Percentiles rank a stretch among this genome's conserved stretches.
phyloP scores from a whole-genome alignment of 257 asterid genomes.

The Sherardia arvensis region DNA sequence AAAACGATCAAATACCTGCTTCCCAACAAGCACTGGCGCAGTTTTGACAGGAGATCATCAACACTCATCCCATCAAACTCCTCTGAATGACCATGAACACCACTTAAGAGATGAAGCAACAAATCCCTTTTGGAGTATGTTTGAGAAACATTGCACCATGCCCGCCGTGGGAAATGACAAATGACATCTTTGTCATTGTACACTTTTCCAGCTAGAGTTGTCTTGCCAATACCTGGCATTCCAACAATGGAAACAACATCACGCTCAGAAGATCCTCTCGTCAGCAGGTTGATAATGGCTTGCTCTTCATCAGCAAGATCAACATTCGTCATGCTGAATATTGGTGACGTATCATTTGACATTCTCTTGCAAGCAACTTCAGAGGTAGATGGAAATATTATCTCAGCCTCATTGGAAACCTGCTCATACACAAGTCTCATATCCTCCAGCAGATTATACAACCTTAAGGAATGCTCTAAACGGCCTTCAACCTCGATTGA shows the following conservation, averaged over 20 bases:
- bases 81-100: not conserved
- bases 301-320: not conserved
- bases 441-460: not conserved
- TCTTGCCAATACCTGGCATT: conserved; percentile 6
- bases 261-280: not conserved
- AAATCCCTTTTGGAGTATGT: not conserved
- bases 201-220: conserved; percentile 1
- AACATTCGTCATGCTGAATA: not conserved
- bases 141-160: conserved; percentile 1
- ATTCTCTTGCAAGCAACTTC: not conserved
- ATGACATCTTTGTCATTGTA: not conserved
- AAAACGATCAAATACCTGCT: not conserved
- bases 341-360: not conserved
- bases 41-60: not conserved
- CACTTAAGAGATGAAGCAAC: not conserved
- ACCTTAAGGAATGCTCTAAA: not conserved
- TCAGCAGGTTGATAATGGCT: not conserved
- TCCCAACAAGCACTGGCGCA: not conserved
- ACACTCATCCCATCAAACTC: not conserved
- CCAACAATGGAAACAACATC: conserved; percentile 1
- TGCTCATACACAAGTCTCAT: not conserved
- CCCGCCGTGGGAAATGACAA: not conserved
- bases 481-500: not conserved
- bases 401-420: not conserved
- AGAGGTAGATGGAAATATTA: too few species aligned